Percentiles rank a stretch among this genome's conserved stretches.
phyloP scores from a whole-genome alignment of 116 monocot genomes.

The Dioscorea cayenensis region DNA sequence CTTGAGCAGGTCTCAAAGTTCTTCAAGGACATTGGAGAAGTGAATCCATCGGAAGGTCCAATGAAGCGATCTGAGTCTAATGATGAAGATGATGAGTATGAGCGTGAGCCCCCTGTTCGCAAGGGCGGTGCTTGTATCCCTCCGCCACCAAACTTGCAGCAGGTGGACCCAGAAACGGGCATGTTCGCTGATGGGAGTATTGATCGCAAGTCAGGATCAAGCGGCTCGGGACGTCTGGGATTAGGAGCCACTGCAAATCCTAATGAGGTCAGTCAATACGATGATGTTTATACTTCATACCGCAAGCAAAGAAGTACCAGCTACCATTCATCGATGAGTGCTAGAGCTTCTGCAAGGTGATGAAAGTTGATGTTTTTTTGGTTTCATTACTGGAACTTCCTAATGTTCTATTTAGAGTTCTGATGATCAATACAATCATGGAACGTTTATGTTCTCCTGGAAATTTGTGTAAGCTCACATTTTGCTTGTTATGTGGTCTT shows the following conservation, averaged over 20 bases:
- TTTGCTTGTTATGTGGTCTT: too few species aligned
- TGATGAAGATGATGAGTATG: slow-evolving; percentile 40
- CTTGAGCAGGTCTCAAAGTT: slow-evolving; percentile 68
- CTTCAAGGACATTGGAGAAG: slow-evolving; percentile 88
- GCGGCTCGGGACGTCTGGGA: slow-evolving; percentile 53
- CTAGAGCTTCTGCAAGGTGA: slow-evolving; percentile 61
- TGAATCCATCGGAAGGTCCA: slow-evolving; percentile 77
- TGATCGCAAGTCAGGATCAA: slow-evolving; percentile 43
- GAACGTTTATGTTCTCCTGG: too few species aligned
- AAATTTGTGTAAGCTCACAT: too few species aligned
- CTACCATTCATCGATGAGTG: slow-evolving; percentile 88
- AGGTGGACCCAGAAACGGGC: slow-evolving; percentile 70
- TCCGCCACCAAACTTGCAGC: slow-evolving; percentile 63
- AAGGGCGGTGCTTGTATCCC: slow-evolving; percentile 95
- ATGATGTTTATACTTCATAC: slow-evolving; percentile 87
- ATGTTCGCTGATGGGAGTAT: slow-evolving; percentile 61
- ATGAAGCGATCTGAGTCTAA: slow-evolving; percentile 36
- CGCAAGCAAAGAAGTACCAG: slow-evolving; percentile 85
- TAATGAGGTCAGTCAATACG: slow-evolving; percentile 82
- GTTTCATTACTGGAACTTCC: not conserved
- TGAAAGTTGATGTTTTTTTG: not conserved
- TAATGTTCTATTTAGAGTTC: too few species aligned
- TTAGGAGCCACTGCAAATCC: slow-evolving; percentile 77
- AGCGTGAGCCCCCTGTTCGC: slow-evolving; percentile 45
- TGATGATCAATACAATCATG: too few species aligned